These are phyloP conservation scores for Amanita brunnescens DNA, from an alignment of 768 basidiomycete genomes.

Conservation along the genomic window DNA sequence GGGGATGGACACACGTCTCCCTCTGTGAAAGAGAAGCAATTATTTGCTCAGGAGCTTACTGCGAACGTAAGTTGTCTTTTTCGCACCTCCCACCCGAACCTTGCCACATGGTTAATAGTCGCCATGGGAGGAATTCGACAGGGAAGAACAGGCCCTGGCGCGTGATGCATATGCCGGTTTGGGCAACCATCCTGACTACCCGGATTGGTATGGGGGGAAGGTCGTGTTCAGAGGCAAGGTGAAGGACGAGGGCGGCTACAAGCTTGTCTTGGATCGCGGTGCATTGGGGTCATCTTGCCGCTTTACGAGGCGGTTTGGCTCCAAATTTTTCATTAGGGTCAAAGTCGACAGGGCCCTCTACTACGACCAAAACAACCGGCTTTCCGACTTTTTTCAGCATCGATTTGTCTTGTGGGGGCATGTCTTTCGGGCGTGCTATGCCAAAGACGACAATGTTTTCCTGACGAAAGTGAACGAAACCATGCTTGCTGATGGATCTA, in stretches of 20 bases:
- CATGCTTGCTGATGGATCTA: constrained; percentile 14
- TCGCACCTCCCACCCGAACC: neutral
- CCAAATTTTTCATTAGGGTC: constrained; percentile 46
- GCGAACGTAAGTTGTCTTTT: constrained; percentile 19
- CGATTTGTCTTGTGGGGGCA: constrained; percentile 45
- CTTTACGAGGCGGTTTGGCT: constrained; percentile 54
- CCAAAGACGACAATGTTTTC: constrained; percentile 51
- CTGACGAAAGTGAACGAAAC: constrained; percentile 46
- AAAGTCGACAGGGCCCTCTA: constrained; percentile 29
- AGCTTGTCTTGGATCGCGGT: constrained; percentile 38
- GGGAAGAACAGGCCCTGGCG: constrained; percentile 35
- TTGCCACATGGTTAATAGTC: constrained; percentile 25
- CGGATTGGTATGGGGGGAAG: constrained; percentile 54
- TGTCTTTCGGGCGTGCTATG: constrained; percentile 53
- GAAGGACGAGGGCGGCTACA: constrained; percentile 19
- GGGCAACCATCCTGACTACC: constrained; percentile 28
- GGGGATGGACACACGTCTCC: neutral
- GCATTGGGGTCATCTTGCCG: constrained; percentile 47
- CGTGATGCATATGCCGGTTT: constrained; percentile 28
- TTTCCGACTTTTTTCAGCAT: constrained; percentile 35
- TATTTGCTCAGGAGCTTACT: constrained; percentile 28
- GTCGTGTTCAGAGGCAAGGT: constrained; percentile 42
- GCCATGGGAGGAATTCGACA: constrained; percentile 57
- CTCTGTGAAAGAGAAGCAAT: neutral
- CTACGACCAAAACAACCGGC: constrained; percentile 19